Evolutionary conservation across 2,329 filamentous ascomycete genomes (phyloP), one percentile per base, ranked within the genome.

Genomic region (Venturia oleaginea): DNA sequence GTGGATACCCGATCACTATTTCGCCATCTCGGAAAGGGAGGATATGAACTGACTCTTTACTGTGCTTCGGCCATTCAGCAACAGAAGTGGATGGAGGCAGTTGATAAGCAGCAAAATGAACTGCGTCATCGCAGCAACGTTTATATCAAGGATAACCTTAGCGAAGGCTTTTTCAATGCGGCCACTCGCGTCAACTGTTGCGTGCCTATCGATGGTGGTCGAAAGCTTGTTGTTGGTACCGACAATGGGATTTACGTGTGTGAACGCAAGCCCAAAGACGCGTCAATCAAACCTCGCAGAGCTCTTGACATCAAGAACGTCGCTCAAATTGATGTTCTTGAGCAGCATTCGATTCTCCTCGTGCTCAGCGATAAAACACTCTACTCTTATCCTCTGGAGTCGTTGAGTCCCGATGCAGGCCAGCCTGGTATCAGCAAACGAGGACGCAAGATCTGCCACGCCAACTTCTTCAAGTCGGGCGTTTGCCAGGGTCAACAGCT

Each of bases 381-480:
- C 11, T 87, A 91, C 70, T 96, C 93, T 8, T 97, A 94, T 78
- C 86, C 91, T 1, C 81, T 96, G 62, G 88, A 93, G 67, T 92
- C 91, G 17, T 81, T 99, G 65, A 80, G 80, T 59, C 82, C 84
- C 66, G 88, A 87, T 62, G 84, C 90, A 40, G 40, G 51, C 22
- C 60, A 62, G 59, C 63, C 63, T 42, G 63, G 63, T 22, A 80
- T 92, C 64, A 86, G 86, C 19, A 96, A 94, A 75, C 86, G 92
- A 51, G 91, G 92, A 10, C 93, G 94, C 80, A 97, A 97, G 81
- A 97, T 99, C 68, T 96, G 90, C 71, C 92, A 97, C 77, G 95
- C 93, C 76, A 97, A 93, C 76, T 99, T 97, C 80, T 99, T 99
- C 86, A 96, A 95, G 78, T 90, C 92, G 22, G 94, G 94, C 46